Base-by-base conservation (phyloP, 139 green algal species). In the Tetradesmus obliquus region DNA sequence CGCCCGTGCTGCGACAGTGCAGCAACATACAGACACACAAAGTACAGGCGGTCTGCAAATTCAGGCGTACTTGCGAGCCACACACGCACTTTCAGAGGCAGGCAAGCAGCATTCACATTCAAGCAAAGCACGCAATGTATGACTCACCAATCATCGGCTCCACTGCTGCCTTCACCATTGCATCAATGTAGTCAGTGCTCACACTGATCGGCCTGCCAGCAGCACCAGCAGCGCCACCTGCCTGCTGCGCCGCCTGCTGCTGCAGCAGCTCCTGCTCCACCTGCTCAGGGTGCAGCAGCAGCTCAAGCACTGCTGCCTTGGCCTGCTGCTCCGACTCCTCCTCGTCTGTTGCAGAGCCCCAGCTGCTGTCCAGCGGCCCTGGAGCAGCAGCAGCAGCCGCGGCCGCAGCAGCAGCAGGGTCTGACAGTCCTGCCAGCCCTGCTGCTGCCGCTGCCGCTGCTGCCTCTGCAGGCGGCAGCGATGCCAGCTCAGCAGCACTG, bases 101-200 rank as follows among this genome's bases (percentile, higher is more conserved):
- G n/a, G n/a, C n/a, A n/a, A n/a, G n/a, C n/a, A n/a, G n/a, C n/a
- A n/a, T n/a, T n/a, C n/a, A n/a, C n/a, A n/a, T n/a, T n/a, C n/a
- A n/a, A n/a, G n/a, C n/a, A n/a, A n/a, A n/a, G n/a, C n/a, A n/a
- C n/a, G 22, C 19, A 12, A 53, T 1, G 6, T 5, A 45, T 54
- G n/a, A 8, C 74, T 82, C 74, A 82, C 74, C 74, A 17, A 82
- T 53, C 6, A 51, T 51, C 74, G 74, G 74, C n/a, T 82, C 74
- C 24, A 53, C 24, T 3, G 74, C 74, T 53, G 74, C 74, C 74
- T 82, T 53, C 74, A 82, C 74, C 5, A 82, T 51, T 0, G 74
- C n/a, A 51, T 82, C 74, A 51, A 82, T 51, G 74, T 82, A 82
- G n/a, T 82, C 74, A 82, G 74, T 51, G n/a, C 74, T 82, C n/a